Evolutionary conservation across 805 yeast genomes (phyloP), one percentile per base, ranked within the genome.

Genomic region (Wickerhamomyces chambardii): DNA sequence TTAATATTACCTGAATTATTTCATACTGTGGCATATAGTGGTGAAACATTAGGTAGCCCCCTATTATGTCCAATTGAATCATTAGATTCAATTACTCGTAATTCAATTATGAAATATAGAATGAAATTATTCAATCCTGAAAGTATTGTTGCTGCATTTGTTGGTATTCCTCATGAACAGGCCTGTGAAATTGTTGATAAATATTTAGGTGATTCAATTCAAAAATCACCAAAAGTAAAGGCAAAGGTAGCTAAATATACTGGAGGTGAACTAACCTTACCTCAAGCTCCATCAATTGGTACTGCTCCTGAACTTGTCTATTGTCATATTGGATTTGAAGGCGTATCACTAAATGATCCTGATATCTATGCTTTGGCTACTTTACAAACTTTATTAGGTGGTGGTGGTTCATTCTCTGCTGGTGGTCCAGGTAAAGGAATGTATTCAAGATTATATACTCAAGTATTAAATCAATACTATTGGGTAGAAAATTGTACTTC

Each of bases 341-440:
- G 97, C 17, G 66, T 83, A 3, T 81, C 95, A 1, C 79, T 87
- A 24, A 72, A 75, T 34, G 79, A 83, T 52, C 85, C 84, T 15
- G 97, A 92, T 48, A 76, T 89, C 30, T 92, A 92, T 51, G 94
- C 95, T 2, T 64, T 87, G 28, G 96, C 97, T 2, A 78, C 87
- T 1, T 66, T 92, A 38, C 97, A 92, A 55, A 85, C 89, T 40
- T 65, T 90, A 17, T 63, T 92, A 12, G 98, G 98, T 30, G 97
- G 97, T 27, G 98, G 97, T 38, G 95, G 96, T 5, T 87, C 97
- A 2, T 92, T 92, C 53, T 80, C 94, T 15, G 97, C 98, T 9
- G 98, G 98, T 45, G 98, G 98, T 0, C 98, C 98, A 15, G 98
- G 98, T 36, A 92, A 92, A 59, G 98, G 98, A 4, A 89, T 92